A percentile compares a stretch with the other conserved stretches of the same genome.
phyloP scores from a whole-genome alignment of 1,284 basidiomycete species.

The Rhodotorula glutinis region DNA sequence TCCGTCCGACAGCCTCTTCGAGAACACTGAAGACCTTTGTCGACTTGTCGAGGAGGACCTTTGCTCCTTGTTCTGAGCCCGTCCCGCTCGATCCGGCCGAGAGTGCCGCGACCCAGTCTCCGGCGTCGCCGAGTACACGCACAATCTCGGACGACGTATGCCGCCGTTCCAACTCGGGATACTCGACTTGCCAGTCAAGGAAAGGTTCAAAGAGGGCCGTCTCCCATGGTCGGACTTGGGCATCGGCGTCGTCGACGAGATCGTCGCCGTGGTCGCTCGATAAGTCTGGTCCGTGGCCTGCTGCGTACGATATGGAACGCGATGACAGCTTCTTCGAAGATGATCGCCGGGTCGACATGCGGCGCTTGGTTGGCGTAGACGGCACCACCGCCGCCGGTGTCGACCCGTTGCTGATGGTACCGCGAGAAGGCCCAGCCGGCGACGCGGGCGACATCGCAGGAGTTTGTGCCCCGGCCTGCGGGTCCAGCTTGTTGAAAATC shows the following conservation, averaged over 20 bases:
- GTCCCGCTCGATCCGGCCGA: not conserved
- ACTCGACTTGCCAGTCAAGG: slow-evolving; percentile 79
- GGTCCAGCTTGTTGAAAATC: slow-evolving; percentile 54
- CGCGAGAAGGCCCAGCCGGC: slow-evolving; percentile 32
- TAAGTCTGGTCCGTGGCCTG: slow-evolving; percentile 11
- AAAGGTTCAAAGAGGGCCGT: slow-evolving; percentile 86
- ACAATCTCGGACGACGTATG: slow-evolving; percentile 61
- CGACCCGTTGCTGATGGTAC: not conserved
- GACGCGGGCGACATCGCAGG: slow-evolving; percentile 53
- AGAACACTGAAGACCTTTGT: slow-evolving; percentile 68
- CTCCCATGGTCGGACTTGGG: slow-evolving; percentile 63
- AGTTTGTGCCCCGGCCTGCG: not conserved
- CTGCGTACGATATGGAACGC: slow-evolving; percentile 30
- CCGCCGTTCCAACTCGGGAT: slow-evolving; percentile 68
- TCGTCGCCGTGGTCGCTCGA: slow-evolving; percentile 11
- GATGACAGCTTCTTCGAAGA: slow-evolving; percentile 55
- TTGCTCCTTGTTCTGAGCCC: slow-evolving; percentile 7
- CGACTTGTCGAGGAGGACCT: slow-evolving; percentile 18
- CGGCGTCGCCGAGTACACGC: slow-evolving; percentile 43
- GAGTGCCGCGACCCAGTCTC: slow-evolving; percentile 50
- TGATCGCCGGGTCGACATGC: slow-evolving; percentile 67
- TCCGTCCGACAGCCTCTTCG: slow-evolving; percentile 72
- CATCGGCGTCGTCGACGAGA: not conserved
- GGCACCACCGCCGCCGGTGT: not conserved
- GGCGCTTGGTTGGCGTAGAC: slow-evolving; percentile 48